Evolutionary conservation across 768 basidiomycete species (phyloP), one percentile per base, ranked within the genome.

Genomic region (Podaxis sp.): DNA sequence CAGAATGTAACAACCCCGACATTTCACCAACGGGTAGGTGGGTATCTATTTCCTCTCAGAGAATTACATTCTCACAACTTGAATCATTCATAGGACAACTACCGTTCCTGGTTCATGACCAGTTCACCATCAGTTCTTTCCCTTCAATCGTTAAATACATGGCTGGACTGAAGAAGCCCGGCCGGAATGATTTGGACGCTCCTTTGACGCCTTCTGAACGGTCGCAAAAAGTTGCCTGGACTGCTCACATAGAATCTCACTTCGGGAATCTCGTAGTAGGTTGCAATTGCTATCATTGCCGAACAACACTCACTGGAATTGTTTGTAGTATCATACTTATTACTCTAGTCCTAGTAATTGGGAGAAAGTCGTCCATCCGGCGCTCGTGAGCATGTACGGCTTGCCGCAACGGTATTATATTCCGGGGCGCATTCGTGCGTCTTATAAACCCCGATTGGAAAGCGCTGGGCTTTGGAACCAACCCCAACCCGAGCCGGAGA

Each of bases 371-470:
- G 89, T 82, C 11, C 80, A 80, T 38, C 82, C 81, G 3, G 73
- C 79, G 0, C 73, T 93, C 43, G 83, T 80, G 0, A 79, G 81
- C 5, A 71, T 86, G 66, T 84, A 89, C 58, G 80, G 85, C 13
- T 59, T 88, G 2, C 91, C 90, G 0, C 89, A 90, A 67, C 81
- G 85, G 8, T 93, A 91, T 70, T 94, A 89, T 68, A 83, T 90
- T 6, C 87, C 91, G 0, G 68, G 71, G 4, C 82, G 90, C 17
- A 80, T 93, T 36, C 82, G 90, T 41, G 77, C 81, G 27, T 70
- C 79, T 17, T 83, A 87, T 65, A 79, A 73, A 57, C 76, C 82
- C 12, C 82, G 89, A 13, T 74, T 94, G 38, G 83, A 89, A 69
- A 80, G 80, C 7, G 80, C 81, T 27, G 89, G 85, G 9, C 69